Evolutionary conservation across 768 basidiomycete species (phyloP), one percentile per base, ranked within the genome.

Genomic region (Boletus edulis): DNA sequence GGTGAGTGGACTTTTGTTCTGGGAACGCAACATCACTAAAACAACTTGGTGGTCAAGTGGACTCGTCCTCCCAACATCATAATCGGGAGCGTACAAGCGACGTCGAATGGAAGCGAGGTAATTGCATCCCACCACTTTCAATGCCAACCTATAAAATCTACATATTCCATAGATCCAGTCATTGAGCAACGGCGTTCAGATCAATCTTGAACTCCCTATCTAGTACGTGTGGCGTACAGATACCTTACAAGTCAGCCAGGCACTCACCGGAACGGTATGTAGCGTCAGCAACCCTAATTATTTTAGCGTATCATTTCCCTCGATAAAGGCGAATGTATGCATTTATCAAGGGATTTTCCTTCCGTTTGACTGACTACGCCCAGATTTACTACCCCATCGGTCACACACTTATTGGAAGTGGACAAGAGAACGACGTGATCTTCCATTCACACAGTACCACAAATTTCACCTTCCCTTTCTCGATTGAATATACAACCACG

Each of bases 261-360:
- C 43, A 43, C 59, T 57, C n/a, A 62, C 38, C 32, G 10, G 41
- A 53, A 52, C 6, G 29, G 52, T 35, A 5, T 14, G 14, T 60
- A 93, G 90, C 29, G 87, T 92, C 51, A 74, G 74, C 65, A 94
- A 94, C 63, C 91, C 91, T 29, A 93, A 93, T 67, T 91, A 82
- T 71, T 91, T 94, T 65, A 70, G 79, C 10, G 85, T 88, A 11
- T 77, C 76, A 18, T 79, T 94, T 68, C 78, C 79, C 50, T 78
- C 79, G 53, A 81, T 94, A 58, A 75, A 79, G 42, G 86, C 85
- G 5, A 70, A 85, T 39, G 87, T 87, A 68, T 49, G 67, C 41
- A 24, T 31, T 40, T 37, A 17, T 20, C 18, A 8, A 70, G 57
- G 11, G 0, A 18, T 46, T 9, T 24, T 10, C 39, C 2, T 41